Percentiles rank a stretch among this genome's conserved stretches.
These are phyloP conservation scores for Beauveria scarabaeidicola DNA, from an alignment of 2,329 filamentous ascomycete species.

Conservation along the genomic window DNA sequence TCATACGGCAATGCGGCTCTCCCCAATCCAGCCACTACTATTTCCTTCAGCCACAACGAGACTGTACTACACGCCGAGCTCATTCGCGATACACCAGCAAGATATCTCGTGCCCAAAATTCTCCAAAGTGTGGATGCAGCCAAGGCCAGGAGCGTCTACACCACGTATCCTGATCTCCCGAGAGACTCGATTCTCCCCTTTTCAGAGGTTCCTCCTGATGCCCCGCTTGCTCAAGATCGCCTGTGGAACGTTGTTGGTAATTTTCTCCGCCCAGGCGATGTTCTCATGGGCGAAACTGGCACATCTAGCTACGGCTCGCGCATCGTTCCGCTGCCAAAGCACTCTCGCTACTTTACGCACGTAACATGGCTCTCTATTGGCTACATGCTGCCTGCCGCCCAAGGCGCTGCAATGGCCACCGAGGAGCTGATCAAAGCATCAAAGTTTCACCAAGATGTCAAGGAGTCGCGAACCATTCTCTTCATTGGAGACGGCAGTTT, in stretches of 20 bases:
- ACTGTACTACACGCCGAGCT: constrained; percentile 24
- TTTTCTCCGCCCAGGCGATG: constrained; percentile 43
- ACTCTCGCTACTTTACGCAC: constrained; percentile 38
- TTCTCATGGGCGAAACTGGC: constrained; percentile 50
- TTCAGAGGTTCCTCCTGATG: constrained; percentile 15
- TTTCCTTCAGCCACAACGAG: constrained; percentile 25
- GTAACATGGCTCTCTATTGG: constrained; percentile 53
- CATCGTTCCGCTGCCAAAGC: constrained; percentile 39
- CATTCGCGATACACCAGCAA: constrained; percentile 22
- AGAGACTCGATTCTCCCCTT: constrained; percentile 16
- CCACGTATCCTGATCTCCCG: constrained; percentile 20
- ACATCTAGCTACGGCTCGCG: constrained; percentile 47
- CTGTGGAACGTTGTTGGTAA: constrained; percentile 38
- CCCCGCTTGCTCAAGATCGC: constrained; percentile 37
- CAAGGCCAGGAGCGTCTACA: constrained; percentile 17
- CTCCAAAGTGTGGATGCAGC: constrained; percentile 16
- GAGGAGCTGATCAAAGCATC: constrained; percentile 29
- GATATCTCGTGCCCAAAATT: constrained; percentile 16
- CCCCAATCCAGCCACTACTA: constrained; percentile 24
- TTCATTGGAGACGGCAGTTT: constrained; percentile 57
- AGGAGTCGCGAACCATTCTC: constrained; percentile 36
- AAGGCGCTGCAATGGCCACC: constrained; percentile 47
- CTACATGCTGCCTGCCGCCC: constrained; percentile 49
- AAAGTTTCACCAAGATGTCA: constrained; percentile 13
- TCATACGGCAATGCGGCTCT: constrained; percentile 30